Conservation (phyloP, 306 rosid species). For the Cyclanthera cordifolia region DNA sequence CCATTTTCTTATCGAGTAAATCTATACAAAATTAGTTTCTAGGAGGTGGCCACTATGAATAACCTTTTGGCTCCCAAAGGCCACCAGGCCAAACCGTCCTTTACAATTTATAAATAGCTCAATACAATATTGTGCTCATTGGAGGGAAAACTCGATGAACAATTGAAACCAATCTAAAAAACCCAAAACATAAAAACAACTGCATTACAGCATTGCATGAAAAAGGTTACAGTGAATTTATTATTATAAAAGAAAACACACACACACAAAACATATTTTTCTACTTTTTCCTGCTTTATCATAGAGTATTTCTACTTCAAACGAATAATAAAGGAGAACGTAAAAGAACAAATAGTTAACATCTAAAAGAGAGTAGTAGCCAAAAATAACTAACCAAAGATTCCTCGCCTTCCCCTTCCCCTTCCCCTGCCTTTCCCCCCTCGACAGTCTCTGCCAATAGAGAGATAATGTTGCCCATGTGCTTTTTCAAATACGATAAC, state of each 20-base stretch:
- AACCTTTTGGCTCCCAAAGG: not conserved
- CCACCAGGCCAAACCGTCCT: not conserved
- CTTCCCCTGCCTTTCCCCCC: conserved; percentile 31
- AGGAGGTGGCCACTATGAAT: no score
- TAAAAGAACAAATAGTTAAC: not conserved
- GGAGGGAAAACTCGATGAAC: not conserved
- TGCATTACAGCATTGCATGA: not conserved
- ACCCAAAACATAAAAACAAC: not conserved
- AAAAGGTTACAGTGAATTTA: not conserved
- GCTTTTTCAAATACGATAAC: conserved; percentile 77
- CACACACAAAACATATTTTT: not conserved
- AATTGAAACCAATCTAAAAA: not conserved
- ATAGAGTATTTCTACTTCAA: not conserved
- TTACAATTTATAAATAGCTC: not conserved
- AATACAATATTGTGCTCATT: not conserved
- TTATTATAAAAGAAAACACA: no score
- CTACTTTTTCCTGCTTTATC: not conserved
- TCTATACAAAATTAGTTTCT: no score
- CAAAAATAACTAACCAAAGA: conserved; percentile 50
- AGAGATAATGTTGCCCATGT: conserved; percentile 60
- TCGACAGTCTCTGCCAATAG: conserved; percentile 70
- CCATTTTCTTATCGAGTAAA: no score
- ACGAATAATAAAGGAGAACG: not conserved
- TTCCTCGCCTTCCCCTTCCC: conserved; percentile 45
- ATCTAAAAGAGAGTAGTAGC: conserved; percentile 8